Base-by-base conservation (phyloP, 2,329 filamentous ascomycete genomes). In the Botrytis paeoniae region DNA sequence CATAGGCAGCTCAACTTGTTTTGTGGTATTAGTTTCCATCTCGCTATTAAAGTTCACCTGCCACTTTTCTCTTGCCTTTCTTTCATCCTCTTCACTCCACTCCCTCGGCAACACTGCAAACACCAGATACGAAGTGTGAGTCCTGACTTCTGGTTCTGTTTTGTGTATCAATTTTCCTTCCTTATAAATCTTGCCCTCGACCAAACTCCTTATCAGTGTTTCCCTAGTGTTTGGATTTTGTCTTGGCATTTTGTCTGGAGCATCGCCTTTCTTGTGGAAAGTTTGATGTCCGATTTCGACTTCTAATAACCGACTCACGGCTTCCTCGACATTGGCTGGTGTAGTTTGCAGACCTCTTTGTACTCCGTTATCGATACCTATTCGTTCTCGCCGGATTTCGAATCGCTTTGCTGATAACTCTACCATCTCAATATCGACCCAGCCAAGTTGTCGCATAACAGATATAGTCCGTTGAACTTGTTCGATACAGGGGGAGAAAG, bases 401-500 rank as follows among this genome's bases (percentile, higher is more conserved):
- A 98, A 87, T 4, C 92, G 90, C 77, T 89, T 90, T 78, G 97
- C 91, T 18, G 89, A 86, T 18, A 99, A 89, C 82, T 98, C 96
- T 0, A 97, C 93, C 93, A 97, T 98, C 77, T 93, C 90, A 76
- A 98, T 97, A 73, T 95, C 92, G 16, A 94, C 88, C 96, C 96
- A 99, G 70, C 93, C 94, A 10, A 94, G 85, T 54, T 90, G 88
- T 71, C 95, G 91, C 82, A 99, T 87, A 20, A 89, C 89, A 18
- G 93, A 91, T 71, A 97, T 91, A 0, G 96, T 98, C 72, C 91
- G 89, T 70, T 92, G 94, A 35, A 97, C 95, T 84, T 99, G 96
- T 83, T 99, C 96, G 76, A 99, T 97, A 82, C 96, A 99, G 0
- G 96, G 96, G 1, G 93, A 97, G 83, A 99, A 99, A 0, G 94